Evolutionary conservation across 2,329 filamentous ascomycete genomes (phyloP).

Genomic region (Metarhizium rileyi): DNA sequence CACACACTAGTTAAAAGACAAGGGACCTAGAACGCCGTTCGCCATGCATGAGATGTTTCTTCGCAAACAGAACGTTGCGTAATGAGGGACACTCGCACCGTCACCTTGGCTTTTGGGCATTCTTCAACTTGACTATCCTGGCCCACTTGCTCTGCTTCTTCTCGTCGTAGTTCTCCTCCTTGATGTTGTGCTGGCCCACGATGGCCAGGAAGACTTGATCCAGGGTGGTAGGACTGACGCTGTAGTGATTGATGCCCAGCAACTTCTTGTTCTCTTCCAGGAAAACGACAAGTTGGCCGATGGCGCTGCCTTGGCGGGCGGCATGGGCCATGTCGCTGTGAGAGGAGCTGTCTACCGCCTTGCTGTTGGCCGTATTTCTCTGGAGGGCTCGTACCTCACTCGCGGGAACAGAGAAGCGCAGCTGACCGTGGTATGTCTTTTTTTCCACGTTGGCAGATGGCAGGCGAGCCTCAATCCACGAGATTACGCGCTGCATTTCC

Average conservation of each 20-base stretch:
- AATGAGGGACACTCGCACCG: background rate
- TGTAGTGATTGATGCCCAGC: conserved; percentile 75
- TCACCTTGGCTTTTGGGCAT: background rate
- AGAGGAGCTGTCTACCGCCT: background rate
- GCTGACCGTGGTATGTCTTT: conserved; percentile 73
- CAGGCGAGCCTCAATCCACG: conserved; percentile 55
- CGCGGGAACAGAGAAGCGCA: conserved; percentile 70
- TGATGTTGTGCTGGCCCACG: conserved; percentile 68
- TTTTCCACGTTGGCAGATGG: conserved; percentile 58
- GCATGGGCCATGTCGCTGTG: conserved; percentile 12
- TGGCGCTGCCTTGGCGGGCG: conserved; percentile 35
- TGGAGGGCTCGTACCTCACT: conserved; percentile 24
- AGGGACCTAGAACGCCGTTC: background rate
- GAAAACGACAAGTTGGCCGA: conserved; percentile 60
- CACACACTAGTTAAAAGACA: background rate
- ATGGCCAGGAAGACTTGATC: conserved; percentile 88
- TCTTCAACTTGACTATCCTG: background rate
- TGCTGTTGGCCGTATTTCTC: background rate
- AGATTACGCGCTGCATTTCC: conserved; percentile 57
- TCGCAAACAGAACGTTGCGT: background rate
- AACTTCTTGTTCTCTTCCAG: conserved; percentile 61
- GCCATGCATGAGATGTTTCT: background rate
- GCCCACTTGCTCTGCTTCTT: conserved; percentile 15
- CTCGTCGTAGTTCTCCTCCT: conserved; percentile 56
- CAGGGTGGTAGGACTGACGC: conserved; percentile 74